Evolutionary conservation across 352 stramenopile genomes (phyloP), one percentile per base, ranked within the genome.

Genomic region (Pythium sp.): DNA sequence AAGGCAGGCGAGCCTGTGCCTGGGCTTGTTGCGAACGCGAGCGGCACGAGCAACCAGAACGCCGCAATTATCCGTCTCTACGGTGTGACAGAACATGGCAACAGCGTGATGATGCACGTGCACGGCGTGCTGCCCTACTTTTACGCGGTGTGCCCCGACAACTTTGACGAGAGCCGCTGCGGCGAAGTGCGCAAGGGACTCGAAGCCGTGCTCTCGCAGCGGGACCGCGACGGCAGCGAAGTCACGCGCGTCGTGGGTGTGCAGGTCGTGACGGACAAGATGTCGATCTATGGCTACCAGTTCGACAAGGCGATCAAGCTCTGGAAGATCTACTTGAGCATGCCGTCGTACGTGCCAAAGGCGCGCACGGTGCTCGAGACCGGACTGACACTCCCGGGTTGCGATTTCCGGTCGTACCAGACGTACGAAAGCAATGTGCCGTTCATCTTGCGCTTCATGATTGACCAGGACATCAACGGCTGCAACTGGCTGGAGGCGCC

Each of bases 381-480:
- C 0, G 93, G 96, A 8, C 73, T 98, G 34, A 76, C 78, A 15
- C 47, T 92, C 7, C 84, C 86, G 5, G 87, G 84, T 24, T 86
- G 82, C 60, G 82, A 90, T 14, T 89, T 80, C 56, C 80, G 83
- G 11, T 82, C 73, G 38, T 95, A 87, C 72, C 87, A 97, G 72
- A 98, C 92, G 11, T 99, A 98, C 86, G 98, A 99, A 79, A 98
- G 89, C 74, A 99, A 99, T 80, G 96, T 99, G 41, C 97, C 97
- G 7, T 99, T 99, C 86, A 94, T 99, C 15, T 82, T 99, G 69
- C 93, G 98, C 11, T 99, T 98, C 81, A 99, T 99, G 96, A 99
- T 99, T 75, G 98, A 99, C 76, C 81, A 95, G 56, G 87, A 98
- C 32, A 98, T 99, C 68, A 87, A 82, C 5, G 98, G 98, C 28